Base-by-base conservation (phyloP, 2,329 filamentous ascomycete species). In the Fusarium protoensiforme region DNA sequence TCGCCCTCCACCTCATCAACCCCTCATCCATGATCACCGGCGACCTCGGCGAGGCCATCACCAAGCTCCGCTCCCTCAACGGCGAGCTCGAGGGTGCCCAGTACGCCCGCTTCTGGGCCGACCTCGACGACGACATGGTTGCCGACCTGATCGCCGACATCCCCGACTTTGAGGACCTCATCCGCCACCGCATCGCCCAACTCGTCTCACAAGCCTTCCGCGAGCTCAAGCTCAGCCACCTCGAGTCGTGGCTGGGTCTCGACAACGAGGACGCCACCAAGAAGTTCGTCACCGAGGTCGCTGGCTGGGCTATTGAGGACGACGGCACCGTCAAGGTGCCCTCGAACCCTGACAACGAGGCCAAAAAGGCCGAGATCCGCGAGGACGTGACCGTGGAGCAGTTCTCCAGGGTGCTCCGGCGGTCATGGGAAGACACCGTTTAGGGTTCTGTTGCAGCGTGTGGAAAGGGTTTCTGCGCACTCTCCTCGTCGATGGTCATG, bases 301-400 rank as follows among this genome's bases (percentile, higher is more conserved):
- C 93, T 80, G 94, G 93, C 74, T 99, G 96, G 95, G 90, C 89
- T 78, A 88, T 98, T 46, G 92, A 94, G 69, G 85, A 87, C 33
- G 90, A 87, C 62, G 87, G 88, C 36, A 80, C 85, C 48, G 92
- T 98, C 72, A 90, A 90, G 82, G 90, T 99, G 65, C 96, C 96
- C 64, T 87, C 92, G 80, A 99, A 99, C 87, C 94, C 96, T 81
- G 96, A 99, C 85, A 98, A 98, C 83, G 96, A 98, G 90, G 96
- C 95, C 51, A 94, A 97, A 88, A 96, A 96, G 84, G 93, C 95
- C 43, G 93, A 98, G 83, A 97, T 98, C 80, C 91, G 95, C 78
- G 96, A 99, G 88, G 95, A 96, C 75, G 96, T 99, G 80, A 94
- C 93, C 84, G 92, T 97, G 68, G 94, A 96, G 77, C 94, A 94